Evolutionary conservation across 139 green algal species (phyloP).

Genomic region (Bryopsis sp.): DNA sequence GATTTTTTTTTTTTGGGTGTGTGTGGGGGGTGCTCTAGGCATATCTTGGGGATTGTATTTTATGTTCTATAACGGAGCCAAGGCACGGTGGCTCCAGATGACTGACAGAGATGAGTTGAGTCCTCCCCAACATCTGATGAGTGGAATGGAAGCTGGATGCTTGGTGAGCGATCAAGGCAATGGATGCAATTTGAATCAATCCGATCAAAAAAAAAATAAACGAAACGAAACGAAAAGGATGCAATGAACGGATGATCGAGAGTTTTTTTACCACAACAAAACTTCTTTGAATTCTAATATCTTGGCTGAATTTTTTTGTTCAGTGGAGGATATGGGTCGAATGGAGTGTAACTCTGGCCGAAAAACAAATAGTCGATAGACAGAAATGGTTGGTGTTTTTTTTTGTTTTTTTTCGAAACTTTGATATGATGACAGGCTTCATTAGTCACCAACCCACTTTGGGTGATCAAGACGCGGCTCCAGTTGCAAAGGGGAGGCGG

Average conservation of each 20-base stretch:
- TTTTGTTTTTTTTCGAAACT: neutral
- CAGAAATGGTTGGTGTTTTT: neutral
- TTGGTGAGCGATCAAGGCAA: slow-evolving; percentile 36
- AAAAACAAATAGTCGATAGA: neutral
- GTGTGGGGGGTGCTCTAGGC: no score
- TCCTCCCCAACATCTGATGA: slow-evolving; percentile 51
- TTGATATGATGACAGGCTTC: slow-evolving; percentile 48
- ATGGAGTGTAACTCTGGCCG: neutral
- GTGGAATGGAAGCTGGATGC: slow-evolving; percentile 63
- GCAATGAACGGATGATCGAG: no score
- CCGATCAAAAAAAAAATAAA: no score
- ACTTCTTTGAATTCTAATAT: neutral
- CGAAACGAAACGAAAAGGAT: no score
- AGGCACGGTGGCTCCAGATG: slow-evolving; percentile 32
- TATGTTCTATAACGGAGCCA: slow-evolving; percentile 63
- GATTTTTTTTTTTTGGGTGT: no score
- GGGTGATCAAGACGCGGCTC: slow-evolving; percentile 88
- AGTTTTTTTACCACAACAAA: no score
- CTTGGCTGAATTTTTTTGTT: neutral
- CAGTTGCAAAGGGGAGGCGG: slow-evolving; percentile 80
- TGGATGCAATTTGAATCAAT: neutral
- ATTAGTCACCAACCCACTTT: slow-evolving; percentile 85
- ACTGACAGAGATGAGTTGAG: slow-evolving; percentile 25
- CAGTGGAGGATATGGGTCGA: neutral
- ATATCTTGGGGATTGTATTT: slow-evolving; percentile 81